These are phyloP conservation scores for Rhizopus microsporus DNA, from an alignment of 371 early-diverging fungal species.

Conservation along the genomic window DNA sequence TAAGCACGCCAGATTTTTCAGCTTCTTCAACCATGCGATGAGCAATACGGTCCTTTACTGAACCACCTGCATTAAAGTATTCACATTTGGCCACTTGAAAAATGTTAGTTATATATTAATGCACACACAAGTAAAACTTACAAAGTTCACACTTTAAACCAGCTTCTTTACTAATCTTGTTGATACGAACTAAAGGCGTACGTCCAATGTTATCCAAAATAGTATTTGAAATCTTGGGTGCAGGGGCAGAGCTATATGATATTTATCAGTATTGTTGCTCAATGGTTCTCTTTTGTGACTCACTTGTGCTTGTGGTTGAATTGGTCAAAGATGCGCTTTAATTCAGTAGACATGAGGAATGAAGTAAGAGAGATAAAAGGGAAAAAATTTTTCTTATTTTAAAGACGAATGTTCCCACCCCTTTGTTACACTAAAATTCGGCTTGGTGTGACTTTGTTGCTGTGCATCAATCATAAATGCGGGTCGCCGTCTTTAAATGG, in stretches of 20 bases:
- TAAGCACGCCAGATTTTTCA: slow-evolving; percentile 86
- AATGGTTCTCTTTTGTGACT: not conserved
- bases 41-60: slow-evolving; percentile 97
- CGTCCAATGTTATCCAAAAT: slow-evolving; percentile 95
- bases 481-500: too few relatives aligned
- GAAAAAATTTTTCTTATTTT: slow-evolving; percentile 7
- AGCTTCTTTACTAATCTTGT: slow-evolving; percentile 80
- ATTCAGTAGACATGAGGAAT: slow-evolving; percentile 18
- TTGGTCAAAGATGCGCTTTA: slow-evolving; percentile 19
- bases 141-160: slow-evolving; percentile 94
- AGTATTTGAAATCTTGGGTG: slow-evolving; percentile 70
- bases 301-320: slow-evolving; percentile 27
- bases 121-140: slow-evolving; percentile 34
- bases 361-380: slow-evolving; percentile 3
- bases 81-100: slow-evolving; percentile 94
- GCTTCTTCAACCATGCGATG: slow-evolving; percentile 94
- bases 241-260: slow-evolving; percentile 43
- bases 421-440: slow-evolving; percentile 1
- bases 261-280: not conserved
- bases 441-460: too few relatives aligned
- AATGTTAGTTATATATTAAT: not conserved
- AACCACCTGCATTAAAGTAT: slow-evolving; percentile 97
- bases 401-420: slow-evolving; percentile 8
- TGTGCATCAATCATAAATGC: too few relatives aligned
- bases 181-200: slow-evolving; percentile 91